Base-by-base conservation (phyloP, 192 early-diverging fungal genomes). In the Dispira parvispora region DNA sequence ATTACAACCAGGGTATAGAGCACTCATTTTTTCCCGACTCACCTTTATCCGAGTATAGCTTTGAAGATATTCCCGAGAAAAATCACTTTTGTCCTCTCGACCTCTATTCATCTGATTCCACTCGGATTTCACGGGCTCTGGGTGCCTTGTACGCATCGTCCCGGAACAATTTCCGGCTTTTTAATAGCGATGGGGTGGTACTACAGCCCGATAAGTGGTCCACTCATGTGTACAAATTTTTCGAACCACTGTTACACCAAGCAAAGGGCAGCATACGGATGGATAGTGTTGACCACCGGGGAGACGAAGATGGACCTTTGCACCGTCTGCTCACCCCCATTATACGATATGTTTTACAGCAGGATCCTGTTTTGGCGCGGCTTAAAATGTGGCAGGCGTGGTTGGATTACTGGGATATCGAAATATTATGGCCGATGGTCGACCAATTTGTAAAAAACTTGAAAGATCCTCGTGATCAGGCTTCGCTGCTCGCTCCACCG, bases 41-140 rank as follows among this genome's bases (percentile, higher is more conserved):
- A 55, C 47, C 47, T 20, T 9, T 23, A 64, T 66, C 28, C 3
- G 32, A 4, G 3, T 38, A 38, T 38, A 38, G 32, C 6, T 38
- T 38, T 38, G 32, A 38, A 38, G 60, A 62, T 16, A 62, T 46
- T 18, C 62, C 72, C 8, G 47, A 43, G 21, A 38, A 65, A 11
- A 78, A 67, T 57, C 64, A 61, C 9, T 84, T 80, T 61, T 91
- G 88, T 52, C 84, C 87, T 5, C 73, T 91, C 45, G 86, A 91
- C 53, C 64, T 91, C 43, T 83, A 72, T 38, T 81, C 79, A 2
- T 52, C 55, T 0, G 46, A 71, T 47, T 64, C 32, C 1, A n/a
- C 5, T 1, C 71, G 77, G 11, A 46, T 79, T 11, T 55, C 25
- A 25, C 64, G 52, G 0, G 81, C 79, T 0, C 54, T 83, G 3